Conservation (phyloP, 2,329 filamentous ascomycete species). For the Pseudogymnoascus destructans region DNA sequence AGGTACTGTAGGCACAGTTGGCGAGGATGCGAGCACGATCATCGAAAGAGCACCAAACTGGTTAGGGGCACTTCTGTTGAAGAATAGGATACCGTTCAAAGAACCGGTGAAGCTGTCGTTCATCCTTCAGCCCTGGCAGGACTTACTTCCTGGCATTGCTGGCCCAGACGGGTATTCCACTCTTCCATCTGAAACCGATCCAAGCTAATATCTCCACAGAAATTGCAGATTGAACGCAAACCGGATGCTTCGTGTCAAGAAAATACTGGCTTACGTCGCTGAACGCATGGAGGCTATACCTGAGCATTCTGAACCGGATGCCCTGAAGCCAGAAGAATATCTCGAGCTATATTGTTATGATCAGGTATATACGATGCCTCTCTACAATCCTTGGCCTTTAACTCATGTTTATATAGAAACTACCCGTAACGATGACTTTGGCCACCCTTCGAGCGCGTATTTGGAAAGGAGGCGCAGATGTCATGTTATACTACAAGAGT, state of each 20-base stretch:
- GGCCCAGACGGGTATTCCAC: slow-evolving; percentile 49
- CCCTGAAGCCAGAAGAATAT: slow-evolving; percentile 76
- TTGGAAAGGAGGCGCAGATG: slow-evolving; percentile 91
- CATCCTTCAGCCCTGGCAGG: slow-evolving; percentile 68
- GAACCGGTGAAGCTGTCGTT: slow-evolving; percentile 97
- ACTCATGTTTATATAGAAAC: slow-evolving; percentile 23
- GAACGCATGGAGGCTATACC: slow-evolving; percentile 72
- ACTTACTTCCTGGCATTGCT: slow-evolving; percentile 60
- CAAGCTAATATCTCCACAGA: slow-evolving; percentile 26
- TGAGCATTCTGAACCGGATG: slow-evolving; percentile 43
- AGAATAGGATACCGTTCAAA: slow-evolving; percentile 69
- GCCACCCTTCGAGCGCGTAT: slow-evolving; percentile 82
- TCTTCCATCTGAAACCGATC: slow-evolving; percentile 12
- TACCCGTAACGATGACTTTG: slow-evolving; percentile 80
- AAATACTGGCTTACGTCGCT: slow-evolving; percentile 83
- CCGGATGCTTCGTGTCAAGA: slow-evolving; percentile 88
- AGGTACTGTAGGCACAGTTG: slow-evolving; percentile 69
- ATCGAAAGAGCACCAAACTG: slow-evolving; percentile 82
- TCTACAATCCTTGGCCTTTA: background rate
- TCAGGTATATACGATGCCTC: slow-evolving; percentile 46
- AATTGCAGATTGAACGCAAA: slow-evolving; percentile 93
- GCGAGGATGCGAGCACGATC: slow-evolving; percentile 65
- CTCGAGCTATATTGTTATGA: slow-evolving; percentile 91
- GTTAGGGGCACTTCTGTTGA: slow-evolving; percentile 76
- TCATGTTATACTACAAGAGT: slow-evolving; percentile 78